Percentiles rank a stretch among this genome's conserved stretches.
phyloP scores from a whole-genome alignment of 192 early-diverging fungal genomes.

The Coemansia sp. region DNA sequence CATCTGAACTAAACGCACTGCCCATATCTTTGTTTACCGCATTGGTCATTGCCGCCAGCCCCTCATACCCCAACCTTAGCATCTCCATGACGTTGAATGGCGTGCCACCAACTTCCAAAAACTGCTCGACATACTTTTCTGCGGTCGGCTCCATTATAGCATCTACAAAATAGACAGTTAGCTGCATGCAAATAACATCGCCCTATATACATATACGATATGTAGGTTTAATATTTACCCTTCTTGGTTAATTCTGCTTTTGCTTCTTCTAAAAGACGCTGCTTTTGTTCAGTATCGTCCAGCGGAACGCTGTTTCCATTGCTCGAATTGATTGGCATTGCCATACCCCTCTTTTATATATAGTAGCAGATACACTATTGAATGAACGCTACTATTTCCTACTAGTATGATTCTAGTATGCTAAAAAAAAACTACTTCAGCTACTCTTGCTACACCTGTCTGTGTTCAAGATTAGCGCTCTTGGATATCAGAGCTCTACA shows the following conservation, averaged over 20 bases:
- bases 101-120: conserved; percentile 41
- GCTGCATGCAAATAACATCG: background rate
- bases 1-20: conserved; percentile 7
- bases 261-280: conserved; percentile 34
- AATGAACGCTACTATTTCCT: background rate
- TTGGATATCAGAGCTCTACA: background rate
- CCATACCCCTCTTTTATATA: conserved; percentile 1
- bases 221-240: conserved; percentile 28
- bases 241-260: conserved; percentile 30
- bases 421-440: no score
- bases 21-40: conserved; percentile 23
- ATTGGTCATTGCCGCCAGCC: conserved; percentile 44
- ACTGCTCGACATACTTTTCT: conserved; percentile 33
- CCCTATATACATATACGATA: background rate
- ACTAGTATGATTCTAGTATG: no score
- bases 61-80: conserved; percentile 46
- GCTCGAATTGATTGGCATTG: conserved; percentile 4
- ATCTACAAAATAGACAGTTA: conserved; percentile 26
- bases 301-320: conserved; percentile 9
- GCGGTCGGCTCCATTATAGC: conserved; percentile 50
- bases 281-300: conserved; percentile 29
- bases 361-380: background rate
- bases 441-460: no score
- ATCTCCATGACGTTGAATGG: conserved; percentile 46
- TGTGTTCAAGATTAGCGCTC: no score